Conservation (phyloP, 106 monocot species). For the Chionographis japonica region DNA sequence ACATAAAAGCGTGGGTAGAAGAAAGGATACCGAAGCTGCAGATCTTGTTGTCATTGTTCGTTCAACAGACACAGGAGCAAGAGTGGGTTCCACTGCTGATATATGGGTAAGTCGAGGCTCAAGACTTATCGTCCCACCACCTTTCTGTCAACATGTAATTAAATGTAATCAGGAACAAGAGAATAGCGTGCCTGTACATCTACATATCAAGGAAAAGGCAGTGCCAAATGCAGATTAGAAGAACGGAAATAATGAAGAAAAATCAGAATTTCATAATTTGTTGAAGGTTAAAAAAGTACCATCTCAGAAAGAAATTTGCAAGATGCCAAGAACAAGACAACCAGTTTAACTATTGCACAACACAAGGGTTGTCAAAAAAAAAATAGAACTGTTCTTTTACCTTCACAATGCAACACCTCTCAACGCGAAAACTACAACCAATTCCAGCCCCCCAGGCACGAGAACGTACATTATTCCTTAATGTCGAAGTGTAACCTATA, state of each 20-base stretch:
- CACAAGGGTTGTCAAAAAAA: too few species aligned
- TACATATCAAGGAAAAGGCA: background rate
- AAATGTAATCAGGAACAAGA: background rate
- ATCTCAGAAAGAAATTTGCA: background rate
- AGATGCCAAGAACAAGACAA: too few species aligned
- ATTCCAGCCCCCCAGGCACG: constrained; percentile 88
- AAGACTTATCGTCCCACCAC: constrained; percentile 81
- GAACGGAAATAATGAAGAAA: too few species aligned
- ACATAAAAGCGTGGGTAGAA: too few species aligned
- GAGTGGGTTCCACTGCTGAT: constrained; percentile 84
- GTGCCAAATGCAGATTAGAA: too few species aligned
- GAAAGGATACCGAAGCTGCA: constrained; percentile 69
- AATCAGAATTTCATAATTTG: background rate
- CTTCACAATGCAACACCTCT: constrained; percentile 83
- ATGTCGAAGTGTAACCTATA: constrained; percentile 78
- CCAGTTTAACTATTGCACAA: too few species aligned
- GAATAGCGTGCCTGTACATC: too few species aligned
- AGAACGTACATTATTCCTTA: constrained; percentile 87
- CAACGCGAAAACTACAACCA: constrained; percentile 76
- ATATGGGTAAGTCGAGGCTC: constrained; percentile 73
- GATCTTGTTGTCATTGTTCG: constrained; percentile 85
- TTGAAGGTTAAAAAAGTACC: background rate
- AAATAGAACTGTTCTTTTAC: constrained; percentile 24
- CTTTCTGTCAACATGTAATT: constrained; percentile 53
- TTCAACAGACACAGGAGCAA: constrained; percentile 80